phyloP scores from a whole-genome alignment of 345 rosid species.

The Erodium maritimum region DNA sequence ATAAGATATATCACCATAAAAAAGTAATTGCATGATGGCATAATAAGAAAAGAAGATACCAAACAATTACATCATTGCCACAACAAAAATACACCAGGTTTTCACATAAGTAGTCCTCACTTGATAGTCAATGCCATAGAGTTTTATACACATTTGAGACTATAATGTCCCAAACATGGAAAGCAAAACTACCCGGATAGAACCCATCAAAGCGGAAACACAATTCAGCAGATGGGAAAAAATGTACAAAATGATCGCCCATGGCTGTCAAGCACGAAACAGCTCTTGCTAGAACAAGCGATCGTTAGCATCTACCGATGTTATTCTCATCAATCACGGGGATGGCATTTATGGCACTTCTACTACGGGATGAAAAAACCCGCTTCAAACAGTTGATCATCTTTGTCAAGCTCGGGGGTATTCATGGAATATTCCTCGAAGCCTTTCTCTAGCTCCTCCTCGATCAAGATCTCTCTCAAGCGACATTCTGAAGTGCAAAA shows the following conservation, averaged over 20 bases:
- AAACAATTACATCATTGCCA: too few species aligned
- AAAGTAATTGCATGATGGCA: too few species aligned
- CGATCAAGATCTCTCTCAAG: constrained; percentile 45
- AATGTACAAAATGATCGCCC: constrained; percentile 49
- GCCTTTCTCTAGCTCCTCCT: constrained; percentile 31
- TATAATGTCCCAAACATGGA: neutral
- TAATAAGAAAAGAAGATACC: too few species aligned
- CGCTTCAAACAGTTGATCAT: constrained; percentile 24
- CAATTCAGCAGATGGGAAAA: constrained; percentile 18
- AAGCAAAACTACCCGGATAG: neutral
- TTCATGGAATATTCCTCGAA: constrained; percentile 14
- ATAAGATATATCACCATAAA: too few species aligned
- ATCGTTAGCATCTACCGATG: constrained; percentile 23
- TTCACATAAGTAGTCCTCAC: too few species aligned
- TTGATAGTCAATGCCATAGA: too few species aligned
- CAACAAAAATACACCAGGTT: too few species aligned
- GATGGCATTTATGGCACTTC: constrained; percentile 9
- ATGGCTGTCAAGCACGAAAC: constrained; percentile 50
- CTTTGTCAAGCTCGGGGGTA: constrained; percentile 11
- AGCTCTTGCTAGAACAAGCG: constrained; percentile 56
- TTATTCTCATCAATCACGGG: constrained; percentile 20
- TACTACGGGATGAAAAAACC: constrained; percentile 22
- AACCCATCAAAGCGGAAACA: constrained; percentile 25
- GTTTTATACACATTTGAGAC: too few species aligned
- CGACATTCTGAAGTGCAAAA: constrained; percentile 77